A percentile compares a stretch with the other conserved stretches of the same genome.
These are phyloP conservation scores for Phaeoacremonium minimum DNA, from an alignment of 2,329 filamentous ascomycete species.

Conservation along the genomic window DNA sequence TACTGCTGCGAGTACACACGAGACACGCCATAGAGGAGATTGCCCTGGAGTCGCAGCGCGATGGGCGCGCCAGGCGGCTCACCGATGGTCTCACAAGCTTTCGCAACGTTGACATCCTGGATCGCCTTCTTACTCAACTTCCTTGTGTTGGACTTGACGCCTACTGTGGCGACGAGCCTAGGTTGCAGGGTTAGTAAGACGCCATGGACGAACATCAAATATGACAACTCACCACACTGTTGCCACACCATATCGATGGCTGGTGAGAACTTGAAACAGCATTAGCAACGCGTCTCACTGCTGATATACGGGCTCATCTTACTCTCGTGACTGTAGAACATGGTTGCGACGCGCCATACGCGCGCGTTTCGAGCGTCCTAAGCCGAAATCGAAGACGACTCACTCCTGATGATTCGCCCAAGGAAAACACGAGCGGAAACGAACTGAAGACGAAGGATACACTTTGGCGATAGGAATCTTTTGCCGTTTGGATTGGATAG, in stretches of 20 bases:
- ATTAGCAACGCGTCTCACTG: constrained; percentile 17
- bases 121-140: constrained; percentile 83
- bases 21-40: constrained; percentile 79
- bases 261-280: constrained; percentile 64
- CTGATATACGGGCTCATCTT: constrained; percentile 24
- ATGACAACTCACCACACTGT: constrained; percentile 74
- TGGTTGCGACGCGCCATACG: too few species aligned
- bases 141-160: constrained; percentile 64
- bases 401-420: too few species aligned
- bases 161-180: constrained; percentile 90
- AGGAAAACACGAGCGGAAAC: too few species aligned
- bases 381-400: too few species aligned
- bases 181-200: background rate
- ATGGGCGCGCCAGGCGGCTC: constrained; percentile 75
- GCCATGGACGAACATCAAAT: too few species aligned
- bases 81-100: constrained; percentile 85
- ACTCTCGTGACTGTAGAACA: constrained; percentile 98
- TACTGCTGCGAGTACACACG: constrained; percentile 86
- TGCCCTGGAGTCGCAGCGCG: constrained; percentile 85
- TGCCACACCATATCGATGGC: constrained; percentile 82
- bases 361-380: too few species aligned
- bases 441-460: too few species aligned
- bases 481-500: too few species aligned
- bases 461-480: too few species aligned
- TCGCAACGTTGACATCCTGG: constrained; percentile 78